Conservation (phyloP, 345 rosid genomes). For the Streptanthus diversifolius region DNA sequence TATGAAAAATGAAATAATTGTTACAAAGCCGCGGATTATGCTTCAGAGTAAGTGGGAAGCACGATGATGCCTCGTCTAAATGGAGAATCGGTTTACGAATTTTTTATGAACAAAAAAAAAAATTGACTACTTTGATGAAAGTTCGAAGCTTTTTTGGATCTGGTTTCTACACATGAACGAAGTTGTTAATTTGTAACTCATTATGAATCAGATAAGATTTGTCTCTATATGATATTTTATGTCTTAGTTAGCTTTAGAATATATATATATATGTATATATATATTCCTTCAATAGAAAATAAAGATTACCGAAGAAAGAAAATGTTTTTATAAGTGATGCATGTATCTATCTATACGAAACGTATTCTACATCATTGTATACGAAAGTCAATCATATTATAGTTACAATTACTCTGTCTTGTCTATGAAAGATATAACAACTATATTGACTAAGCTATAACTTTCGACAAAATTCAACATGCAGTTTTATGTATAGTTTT, state of each 20-base stretch:
- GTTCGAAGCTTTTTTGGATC: background rate
- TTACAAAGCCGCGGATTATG: slow-evolving; percentile 10
- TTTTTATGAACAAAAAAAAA: background rate
- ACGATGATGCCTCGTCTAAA: slow-evolving; percentile 30
- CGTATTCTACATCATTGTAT: background rate
- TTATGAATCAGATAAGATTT: background rate
- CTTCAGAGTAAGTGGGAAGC: slow-evolving; percentile 30
- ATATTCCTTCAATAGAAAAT: background rate
- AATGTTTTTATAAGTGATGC: background rate
- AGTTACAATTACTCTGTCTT: background rate
- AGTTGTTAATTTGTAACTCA: background rate
- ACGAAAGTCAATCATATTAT: background rate
- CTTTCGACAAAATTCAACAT: background rate
- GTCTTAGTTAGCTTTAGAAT: background rate
- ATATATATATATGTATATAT: background rate
- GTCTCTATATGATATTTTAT: background rate
- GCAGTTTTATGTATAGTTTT: background rate
- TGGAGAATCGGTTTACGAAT: background rate
- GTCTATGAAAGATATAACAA: background rate
- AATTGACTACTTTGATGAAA: background rate
- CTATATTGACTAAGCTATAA: background rate
- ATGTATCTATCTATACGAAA: slow-evolving; percentile 1
- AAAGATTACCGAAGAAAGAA: background rate
- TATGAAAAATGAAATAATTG: background rate
- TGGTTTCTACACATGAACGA: background rate